phyloP scores from a whole-genome alignment of 139 green algal genomes.

The Zygnema cylindricum region DNA sequence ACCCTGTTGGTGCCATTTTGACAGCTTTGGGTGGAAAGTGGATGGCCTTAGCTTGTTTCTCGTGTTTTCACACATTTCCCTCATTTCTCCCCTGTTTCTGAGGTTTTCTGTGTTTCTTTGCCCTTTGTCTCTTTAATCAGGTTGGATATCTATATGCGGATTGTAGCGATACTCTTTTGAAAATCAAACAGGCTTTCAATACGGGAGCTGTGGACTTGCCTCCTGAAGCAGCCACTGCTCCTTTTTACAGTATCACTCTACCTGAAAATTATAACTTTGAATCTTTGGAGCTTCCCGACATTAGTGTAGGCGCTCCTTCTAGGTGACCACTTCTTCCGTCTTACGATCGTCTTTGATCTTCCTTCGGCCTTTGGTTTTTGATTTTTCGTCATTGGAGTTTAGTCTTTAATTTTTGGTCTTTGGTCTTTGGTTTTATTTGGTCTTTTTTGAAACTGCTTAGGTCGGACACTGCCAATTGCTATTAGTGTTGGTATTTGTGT shows the following conservation, averaged over 20 bases:
- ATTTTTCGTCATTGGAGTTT: neutral
- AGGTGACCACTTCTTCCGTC: no score
- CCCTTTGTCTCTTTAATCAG: no score
- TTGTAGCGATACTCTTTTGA: constrained; percentile 75
- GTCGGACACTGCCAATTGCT: no score
- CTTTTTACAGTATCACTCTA: constrained; percentile 74
- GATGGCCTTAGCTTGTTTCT: no score
- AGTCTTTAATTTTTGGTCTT: neutral
- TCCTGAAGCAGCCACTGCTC: constrained; percentile 62
- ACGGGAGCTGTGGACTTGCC: constrained; percentile 73
- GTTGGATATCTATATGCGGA: constrained; percentile 67
- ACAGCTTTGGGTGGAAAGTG: no score
- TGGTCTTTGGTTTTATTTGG: no score
- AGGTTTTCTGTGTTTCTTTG: neutral
- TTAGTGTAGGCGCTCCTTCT: neutral
- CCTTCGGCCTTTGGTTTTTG: neutral
- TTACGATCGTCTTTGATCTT: no score
- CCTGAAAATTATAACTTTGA: constrained; percentile 67
- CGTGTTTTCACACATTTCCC: neutral
- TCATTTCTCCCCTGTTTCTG: neutral
- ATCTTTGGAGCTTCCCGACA: constrained; percentile 14
- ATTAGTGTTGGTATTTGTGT: no score
- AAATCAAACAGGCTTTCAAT: constrained; percentile 68
- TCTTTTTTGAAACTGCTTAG: no score
- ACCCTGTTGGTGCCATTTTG: no score